These are phyloP conservation scores for Aspergillus ibericus DNA, from an alignment of 2,329 filamentous ascomycete genomes.

Conservation along the genomic window DNA sequence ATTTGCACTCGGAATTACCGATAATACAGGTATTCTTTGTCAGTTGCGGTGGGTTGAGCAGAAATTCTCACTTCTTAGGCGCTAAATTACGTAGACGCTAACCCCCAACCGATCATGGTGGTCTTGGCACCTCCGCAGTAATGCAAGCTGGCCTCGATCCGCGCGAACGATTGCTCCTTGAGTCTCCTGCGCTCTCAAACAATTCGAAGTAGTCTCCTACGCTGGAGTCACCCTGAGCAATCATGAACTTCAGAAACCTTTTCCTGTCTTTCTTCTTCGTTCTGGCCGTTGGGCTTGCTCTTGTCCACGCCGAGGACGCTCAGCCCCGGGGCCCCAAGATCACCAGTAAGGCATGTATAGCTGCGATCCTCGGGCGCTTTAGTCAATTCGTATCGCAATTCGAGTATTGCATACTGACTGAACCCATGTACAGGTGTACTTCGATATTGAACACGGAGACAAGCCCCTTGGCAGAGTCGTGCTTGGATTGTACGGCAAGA, in stretches of 20 bases:
- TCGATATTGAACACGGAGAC: slow-evolving; percentile 65
- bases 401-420: slow-evolving; percentile 14
- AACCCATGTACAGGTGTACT: slow-evolving; percentile 54
- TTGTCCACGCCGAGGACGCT: slow-evolving; percentile 72
- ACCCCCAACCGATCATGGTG: slow-evolving; percentile 9
- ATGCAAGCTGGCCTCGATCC: slow-evolving; percentile 39
- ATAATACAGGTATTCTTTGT: not conserved
- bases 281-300: slow-evolving; percentile 67
- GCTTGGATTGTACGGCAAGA: slow-evolving; percentile 67
- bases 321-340: slow-evolving; percentile 75
- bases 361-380: not conserved
- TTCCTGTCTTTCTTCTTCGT: slow-evolving; percentile 70
- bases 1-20: not conserved
- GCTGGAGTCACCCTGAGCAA: slow-evolving; percentile 20
- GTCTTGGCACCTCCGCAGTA: slow-evolving; percentile 25
- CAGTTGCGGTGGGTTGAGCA: not conserved
- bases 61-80: not conserved
- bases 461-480: slow-evolving; percentile 62
- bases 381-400: not conserved
- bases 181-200: slow-evolving; percentile 16
- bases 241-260: slow-evolving; percentile 37
- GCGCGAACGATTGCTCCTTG: slow-evolving; percentile 1
- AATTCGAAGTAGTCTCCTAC: slow-evolving; percentile 16
- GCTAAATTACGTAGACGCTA: slow-evolving; percentile 13
- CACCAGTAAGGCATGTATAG: slow-evolving; percentile 71